Evolutionary conservation across 225 moss, liverwort and hornwort genomes (phyloP).

Genomic region (Rhytidiadelphus loreus): DNA sequence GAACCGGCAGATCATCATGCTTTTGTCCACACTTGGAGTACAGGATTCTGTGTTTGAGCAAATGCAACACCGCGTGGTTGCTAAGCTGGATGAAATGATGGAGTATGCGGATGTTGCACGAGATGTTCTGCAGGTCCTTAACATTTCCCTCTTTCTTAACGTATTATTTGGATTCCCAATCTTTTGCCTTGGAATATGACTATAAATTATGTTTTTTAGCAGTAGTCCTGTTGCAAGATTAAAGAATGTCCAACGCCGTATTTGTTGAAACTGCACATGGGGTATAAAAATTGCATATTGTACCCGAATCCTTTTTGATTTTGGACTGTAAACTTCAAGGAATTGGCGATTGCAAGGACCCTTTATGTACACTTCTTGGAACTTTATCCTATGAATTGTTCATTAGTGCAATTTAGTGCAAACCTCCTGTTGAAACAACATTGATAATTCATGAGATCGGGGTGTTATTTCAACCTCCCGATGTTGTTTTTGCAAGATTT

Average conservation of each 20-base stretch:
- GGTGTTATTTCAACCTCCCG: background rate
- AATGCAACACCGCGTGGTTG: constrained; percentile 50
- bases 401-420: background rate
- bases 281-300: background rate
- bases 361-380: background rate
- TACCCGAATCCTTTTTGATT: background rate
- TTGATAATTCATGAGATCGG: background rate
- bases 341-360: background rate
- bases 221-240: background rate
- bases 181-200: background rate
- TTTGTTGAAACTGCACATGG: background rate
- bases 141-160: background rate
- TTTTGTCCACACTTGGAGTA: constrained; percentile 78
- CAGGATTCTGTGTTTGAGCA: constrained; percentile 53
- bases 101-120: constrained; percentile 44
- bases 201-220: background rate
- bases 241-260: background rate
- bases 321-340: background rate
- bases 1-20: constrained; percentile 82
- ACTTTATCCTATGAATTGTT: background rate
- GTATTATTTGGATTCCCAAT: background rate
- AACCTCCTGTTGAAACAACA: background rate
- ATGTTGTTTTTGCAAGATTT: background rate
- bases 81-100: constrained; percentile 62
- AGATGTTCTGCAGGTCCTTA: constrained; percentile 53